Conservation (phyloP, 192 early-diverging fungal genomes). For the Backusella parvicylindrica region DNA sequence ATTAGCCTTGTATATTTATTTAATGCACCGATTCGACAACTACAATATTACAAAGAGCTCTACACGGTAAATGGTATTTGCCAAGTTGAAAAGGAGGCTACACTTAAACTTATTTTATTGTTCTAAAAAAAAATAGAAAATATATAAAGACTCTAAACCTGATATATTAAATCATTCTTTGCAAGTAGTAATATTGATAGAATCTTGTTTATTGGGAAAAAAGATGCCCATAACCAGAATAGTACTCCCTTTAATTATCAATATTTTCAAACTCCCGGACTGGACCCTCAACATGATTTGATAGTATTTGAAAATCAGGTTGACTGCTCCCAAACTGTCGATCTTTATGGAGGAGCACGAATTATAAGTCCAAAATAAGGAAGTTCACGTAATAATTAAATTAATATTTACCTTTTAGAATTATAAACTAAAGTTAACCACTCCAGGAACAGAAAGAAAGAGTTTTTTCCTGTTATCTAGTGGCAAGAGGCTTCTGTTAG, state of each 20-base stretch:
- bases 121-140: slow-evolving; percentile 28
- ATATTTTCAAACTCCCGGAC: not conserved
- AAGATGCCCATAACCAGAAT: not conserved
- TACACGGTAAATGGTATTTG: slow-evolving; percentile 38
- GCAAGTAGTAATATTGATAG: slow-evolving; percentile 47
- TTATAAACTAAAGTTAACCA: slow-evolving; percentile 20
- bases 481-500: not conserved
- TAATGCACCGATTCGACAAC: slow-evolving; percentile 45
- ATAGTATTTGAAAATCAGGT: slow-evolving; percentile 34
- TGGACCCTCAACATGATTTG: not conserved
- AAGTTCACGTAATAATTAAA: not conserved
- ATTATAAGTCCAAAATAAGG: slow-evolving; percentile 36
- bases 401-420: slow-evolving; percentile 11
- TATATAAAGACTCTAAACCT: slow-evolving; percentile 47
- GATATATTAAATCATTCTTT: slow-evolving; percentile 41
- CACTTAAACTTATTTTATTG: not conserved
- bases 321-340: slow-evolving; percentile 38
- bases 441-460: slow-evolving; percentile 11
- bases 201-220: slow-evolving; percentile 41
- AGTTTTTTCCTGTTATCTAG: slow-evolving; percentile 19
- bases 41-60: slow-evolving; percentile 54
- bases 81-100: not conserved
- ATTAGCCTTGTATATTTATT: slow-evolving; percentile 47
- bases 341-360: slow-evolving; percentile 48
- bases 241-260: not conserved